Evolutionary conservation across 441 rosid genomes (phyloP).

Genomic region (Euphorbia schlechtendalii): DNA sequence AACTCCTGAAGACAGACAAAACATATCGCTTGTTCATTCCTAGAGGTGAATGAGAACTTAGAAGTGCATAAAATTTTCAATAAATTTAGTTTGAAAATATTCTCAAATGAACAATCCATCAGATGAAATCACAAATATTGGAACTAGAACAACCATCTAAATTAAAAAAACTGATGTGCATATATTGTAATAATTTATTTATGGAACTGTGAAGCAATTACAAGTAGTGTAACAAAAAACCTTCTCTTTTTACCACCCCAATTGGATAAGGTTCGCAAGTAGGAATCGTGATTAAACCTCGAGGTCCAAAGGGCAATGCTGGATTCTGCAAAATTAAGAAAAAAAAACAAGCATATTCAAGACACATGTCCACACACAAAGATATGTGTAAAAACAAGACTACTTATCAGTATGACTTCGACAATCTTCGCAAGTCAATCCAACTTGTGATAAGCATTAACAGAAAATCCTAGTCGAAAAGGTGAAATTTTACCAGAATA

Average conservation of each 20-base stretch:
- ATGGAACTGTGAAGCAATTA: neutral
- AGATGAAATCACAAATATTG: too few species aligned
- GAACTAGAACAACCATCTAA: too few species aligned
- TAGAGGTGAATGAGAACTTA: neutral
- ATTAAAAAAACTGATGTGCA: neutral
- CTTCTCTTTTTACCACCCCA: constrained; percentile 59
- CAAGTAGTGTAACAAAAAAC: constrained; percentile 23
- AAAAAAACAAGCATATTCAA: neutral
- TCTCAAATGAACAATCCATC: neutral
- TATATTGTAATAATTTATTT: too few species aligned
- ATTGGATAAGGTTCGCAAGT: constrained; percentile 49
- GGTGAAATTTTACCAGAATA: constrained; percentile 45
- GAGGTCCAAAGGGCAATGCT: constrained; percentile 72
- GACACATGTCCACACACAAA: neutral
- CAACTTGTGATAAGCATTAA: neutral
- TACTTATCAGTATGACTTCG: neutral
- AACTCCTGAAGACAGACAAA: neutral
- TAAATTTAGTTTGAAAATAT: neutral
- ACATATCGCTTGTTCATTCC: neutral
- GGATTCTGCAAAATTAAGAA: constrained; percentile 49
- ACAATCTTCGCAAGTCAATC: neutral
- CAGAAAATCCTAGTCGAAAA: neutral
- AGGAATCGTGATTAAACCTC: constrained; percentile 64
- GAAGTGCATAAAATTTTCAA: neutral
- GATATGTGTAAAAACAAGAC: neutral